Evolutionary conservation across 495 filamentous ascomycete genomes (phyloP), one percentile per base, ranked within the genome.

Genomic region (Penicillium cataractarum): DNA sequence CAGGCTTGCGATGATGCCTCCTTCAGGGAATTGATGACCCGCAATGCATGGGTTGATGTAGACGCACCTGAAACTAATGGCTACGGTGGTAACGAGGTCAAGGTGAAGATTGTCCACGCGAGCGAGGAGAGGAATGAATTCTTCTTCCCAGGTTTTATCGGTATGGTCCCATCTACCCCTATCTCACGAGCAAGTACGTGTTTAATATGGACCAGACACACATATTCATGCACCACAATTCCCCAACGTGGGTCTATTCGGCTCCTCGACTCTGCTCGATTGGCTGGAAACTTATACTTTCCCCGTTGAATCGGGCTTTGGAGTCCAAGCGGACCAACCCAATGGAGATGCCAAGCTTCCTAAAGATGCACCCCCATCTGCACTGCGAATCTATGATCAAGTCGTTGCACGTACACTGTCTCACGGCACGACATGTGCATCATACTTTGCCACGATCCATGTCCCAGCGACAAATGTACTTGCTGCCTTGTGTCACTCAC

Each of bases 231-330:
- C 94, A 49, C 85, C 92, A 0, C 94, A 98, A 80, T 95, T 96
- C 70, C 93, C 94, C 58, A 98, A 98, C 67, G 81, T 85, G 7
- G 94, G 94, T 54, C 87, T 98, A 66, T 97, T 97, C 70, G 94
- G 94, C 71, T 90, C 89, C 52, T 87, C 89, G 3, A 96, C 92
- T 19, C 86, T 99, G 46, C 84, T 99, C 24, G 86, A 91, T 76
- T 99, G 94, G 94, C 84, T 99, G 6, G 80, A 92, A 63, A 91
- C 81, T 4, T 99, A 99, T 78, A 99, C 94, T n/a, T 99, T 96
- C 76, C 94, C 94, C 0, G 83, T 96, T 58, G 94, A 98, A 76
- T 80, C 86, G 13, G 90, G 88, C 19, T 84, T 97, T 58, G 68
- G 76, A 5, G 59, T 50, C 52, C 58, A 64, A 21, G 64, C 57